Conservation (phyloP, 305 asterid species). For the Coffea humblotiana region DNA sequence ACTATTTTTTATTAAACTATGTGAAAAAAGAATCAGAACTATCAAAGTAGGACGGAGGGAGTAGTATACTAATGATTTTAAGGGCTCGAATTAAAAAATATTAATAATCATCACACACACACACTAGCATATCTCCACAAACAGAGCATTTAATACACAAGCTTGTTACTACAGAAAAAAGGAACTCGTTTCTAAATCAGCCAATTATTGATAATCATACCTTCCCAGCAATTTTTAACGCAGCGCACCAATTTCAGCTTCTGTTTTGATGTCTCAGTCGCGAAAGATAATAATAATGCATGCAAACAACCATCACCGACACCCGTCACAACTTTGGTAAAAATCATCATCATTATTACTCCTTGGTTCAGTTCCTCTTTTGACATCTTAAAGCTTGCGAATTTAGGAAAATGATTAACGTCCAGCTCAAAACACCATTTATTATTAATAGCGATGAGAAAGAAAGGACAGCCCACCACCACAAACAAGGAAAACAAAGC, state of each 20-base stretch:
- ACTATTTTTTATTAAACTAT: too few species aligned
- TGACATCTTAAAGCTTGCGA: background rate
- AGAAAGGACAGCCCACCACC: constrained; percentile 5
- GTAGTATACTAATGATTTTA: too few species aligned
- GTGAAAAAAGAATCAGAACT: too few species aligned
- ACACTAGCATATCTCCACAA: too few species aligned
- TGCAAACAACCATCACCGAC: constrained; percentile 26
- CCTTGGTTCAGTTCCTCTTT: background rate
- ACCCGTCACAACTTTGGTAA: constrained; percentile 5
- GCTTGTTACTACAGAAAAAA: background rate
- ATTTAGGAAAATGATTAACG: background rate
- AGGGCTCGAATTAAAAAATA: background rate
- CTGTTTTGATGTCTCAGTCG: constrained; percentile 11
- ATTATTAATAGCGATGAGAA: background rate
- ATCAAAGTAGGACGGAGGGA: too few species aligned
- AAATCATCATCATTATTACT: too few species aligned
- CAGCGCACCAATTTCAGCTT: background rate
- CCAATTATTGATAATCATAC: background rate
- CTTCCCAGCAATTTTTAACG: too few species aligned
- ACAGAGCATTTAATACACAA: too few species aligned
- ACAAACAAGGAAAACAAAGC: constrained; percentile 25
- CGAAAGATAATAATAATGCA: background rate
- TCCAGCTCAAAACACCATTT: background rate
- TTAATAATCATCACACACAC: background rate
- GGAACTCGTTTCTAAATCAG: background rate